A percentile compares a stretch with the other conserved stretches of the same genome.
Evolutionary conservation across 129 eudicot species (phyloP).

Genomic region (Ambrosia artemisiifolia): DNA sequence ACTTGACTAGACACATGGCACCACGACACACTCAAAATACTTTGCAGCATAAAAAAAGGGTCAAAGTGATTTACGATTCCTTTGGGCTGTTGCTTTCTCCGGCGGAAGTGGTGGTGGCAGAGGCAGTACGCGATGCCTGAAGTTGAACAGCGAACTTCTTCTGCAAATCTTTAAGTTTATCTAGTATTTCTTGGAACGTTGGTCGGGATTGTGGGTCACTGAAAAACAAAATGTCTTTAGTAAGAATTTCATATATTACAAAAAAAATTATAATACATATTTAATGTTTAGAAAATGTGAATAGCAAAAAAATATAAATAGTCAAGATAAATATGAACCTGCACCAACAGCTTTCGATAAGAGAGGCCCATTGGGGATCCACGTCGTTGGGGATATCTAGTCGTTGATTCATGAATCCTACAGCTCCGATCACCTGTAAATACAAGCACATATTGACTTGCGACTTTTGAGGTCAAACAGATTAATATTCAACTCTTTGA

Average conservation of each 20-base stretch:
- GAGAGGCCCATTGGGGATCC: constrained; percentile 81
- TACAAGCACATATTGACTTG: constrained; percentile 19
- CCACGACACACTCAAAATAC: not conserved
- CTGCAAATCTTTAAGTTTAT: constrained; percentile 71
- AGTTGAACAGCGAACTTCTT: constrained; percentile 51
- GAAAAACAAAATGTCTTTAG: constrained; percentile 8
- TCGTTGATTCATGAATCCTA: constrained; percentile 90
- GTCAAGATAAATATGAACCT: constrained; percentile 41
- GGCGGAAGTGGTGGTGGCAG: constrained; percentile 17
- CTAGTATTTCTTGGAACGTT: constrained; percentile 78
- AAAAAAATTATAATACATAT: not conserved
- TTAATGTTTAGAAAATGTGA: not conserved
- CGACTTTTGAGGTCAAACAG: constrained; percentile 21
- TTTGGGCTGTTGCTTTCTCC: constrained; percentile 42
- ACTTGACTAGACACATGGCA: constrained; percentile 21
- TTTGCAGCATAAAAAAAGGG: constrained; percentile 17
- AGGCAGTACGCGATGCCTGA: constrained; percentile 47
- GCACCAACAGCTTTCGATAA: constrained; percentile 85
- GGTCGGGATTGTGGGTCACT: constrained; percentile 85
- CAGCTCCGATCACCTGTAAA: constrained; percentile 89
- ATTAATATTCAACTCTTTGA: not conserved
- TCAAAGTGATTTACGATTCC: constrained; percentile 33
- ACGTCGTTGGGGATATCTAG: constrained; percentile 77
- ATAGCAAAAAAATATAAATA: not conserved
- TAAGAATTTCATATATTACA: not conserved